Evolutionary conservation across 495 filamentous ascomycete species (phyloP), one percentile per base, ranked within the genome.

Genomic region (Wilcoxina mikolae): DNA sequence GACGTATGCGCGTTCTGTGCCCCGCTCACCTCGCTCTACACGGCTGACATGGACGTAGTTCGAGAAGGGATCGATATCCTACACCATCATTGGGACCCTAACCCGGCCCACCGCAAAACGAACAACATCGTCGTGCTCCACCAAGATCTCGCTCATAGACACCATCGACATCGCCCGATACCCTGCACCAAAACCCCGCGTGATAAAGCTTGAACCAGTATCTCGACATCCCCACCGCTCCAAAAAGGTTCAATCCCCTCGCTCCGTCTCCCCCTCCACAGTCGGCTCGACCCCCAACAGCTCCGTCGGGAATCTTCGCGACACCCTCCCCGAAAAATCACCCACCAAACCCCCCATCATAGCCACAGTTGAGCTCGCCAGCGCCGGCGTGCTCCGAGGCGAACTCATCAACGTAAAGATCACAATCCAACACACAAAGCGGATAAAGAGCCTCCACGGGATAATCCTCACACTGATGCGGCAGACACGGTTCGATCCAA

Each of bases 381-480:
- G 83, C 68, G 81, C 83, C 9, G 91, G 93, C 51, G 89, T 83
- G 67, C 75, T 98, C 20, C 80, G 85, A 0, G 91, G 91, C 12
- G 91, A 96, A 59, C 76, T 76, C 18, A 71, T 98, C 23, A 78
- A 85, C 0, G 72, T 98, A 38, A 83, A 78, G 61, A 80, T 95
- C 51, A 79, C 75, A 0, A 80, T 98, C 56, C 80, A 84, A 61
- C 93, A 95, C 60, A 87, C 78, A 46, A 90, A 89, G 60, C 77
- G 78, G 48, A 81, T 95, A 64, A 86, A 84, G 65, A 95, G 84
- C 63, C 73, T 94, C 70, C 82, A 89, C 60, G 91, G 91, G 0
- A 84, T 95, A 47, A 91, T 98, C 54, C 74, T 95, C 25, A 98
- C 91, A 1, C 72, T 98, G 3, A 95, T 94, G 65, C 79, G 91